Percentiles rank a stretch among this genome's conserved stretches.
Evolutionary conservation across 257 asterid genomes (phyloP).

Genomic region (Penstemon newberryi): DNA sequence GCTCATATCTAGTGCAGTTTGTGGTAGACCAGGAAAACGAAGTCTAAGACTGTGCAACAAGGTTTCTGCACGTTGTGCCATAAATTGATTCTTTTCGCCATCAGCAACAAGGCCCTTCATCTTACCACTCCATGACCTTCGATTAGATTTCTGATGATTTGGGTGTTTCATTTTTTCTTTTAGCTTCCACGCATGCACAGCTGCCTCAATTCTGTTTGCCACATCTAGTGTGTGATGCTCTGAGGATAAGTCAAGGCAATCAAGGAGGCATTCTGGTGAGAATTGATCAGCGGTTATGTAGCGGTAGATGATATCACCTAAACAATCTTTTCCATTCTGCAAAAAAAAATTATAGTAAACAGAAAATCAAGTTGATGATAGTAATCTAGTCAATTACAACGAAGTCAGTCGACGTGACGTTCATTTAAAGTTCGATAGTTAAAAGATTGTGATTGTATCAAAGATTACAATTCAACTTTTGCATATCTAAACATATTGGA

Average conservation of each 20-base stretch:
- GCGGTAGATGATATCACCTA: conserved; percentile 86
- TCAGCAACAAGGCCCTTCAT: conserved; percentile 76
- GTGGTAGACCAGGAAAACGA: conserved; percentile 96
- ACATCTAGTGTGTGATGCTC: conserved; percentile 88
- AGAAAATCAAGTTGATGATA: no score
- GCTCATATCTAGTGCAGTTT: conserved; percentile 92
- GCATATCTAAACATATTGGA: neutral
- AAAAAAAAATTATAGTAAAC: neutral
- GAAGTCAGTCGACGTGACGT: no score
- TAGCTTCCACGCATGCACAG: conserved; percentile 79
- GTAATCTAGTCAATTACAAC: no score
- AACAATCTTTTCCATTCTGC: conserved; percentile 87
- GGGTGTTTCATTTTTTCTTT: conserved; percentile 70
- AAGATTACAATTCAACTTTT: neutral
- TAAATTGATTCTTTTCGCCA: conserved; percentile 58
- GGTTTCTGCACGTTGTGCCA: conserved; percentile 78
- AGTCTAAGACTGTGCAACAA: conserved; percentile 69
- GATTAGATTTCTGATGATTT: conserved; percentile 52
- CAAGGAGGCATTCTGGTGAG: conserved; percentile 84
- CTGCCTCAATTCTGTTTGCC: conserved; percentile 86
- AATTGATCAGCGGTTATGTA: conserved; percentile 83
- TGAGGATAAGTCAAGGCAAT: conserved; percentile 83
- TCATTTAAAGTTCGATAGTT: no score
- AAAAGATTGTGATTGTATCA: no score
- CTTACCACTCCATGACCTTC: conserved; percentile 82